These are phyloP conservation scores for Epichloe aotearoae DNA, from an alignment of 2,329 filamentous ascomycete genomes.

Conservation along the genomic window DNA sequence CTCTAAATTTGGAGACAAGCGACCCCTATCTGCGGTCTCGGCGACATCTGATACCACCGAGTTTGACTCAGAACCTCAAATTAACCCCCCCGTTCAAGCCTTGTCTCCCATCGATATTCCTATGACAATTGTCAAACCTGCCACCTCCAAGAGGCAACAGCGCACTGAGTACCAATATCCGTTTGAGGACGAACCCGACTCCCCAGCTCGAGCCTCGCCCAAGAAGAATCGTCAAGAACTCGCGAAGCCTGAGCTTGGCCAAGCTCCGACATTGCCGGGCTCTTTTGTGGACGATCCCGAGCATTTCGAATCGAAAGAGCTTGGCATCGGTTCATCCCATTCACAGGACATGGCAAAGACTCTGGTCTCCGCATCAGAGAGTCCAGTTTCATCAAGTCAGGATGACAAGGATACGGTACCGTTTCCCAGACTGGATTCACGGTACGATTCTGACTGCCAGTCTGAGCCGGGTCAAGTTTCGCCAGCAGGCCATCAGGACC, in stretches of 20 bases:
- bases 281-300: neutral
- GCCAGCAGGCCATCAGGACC: slow-evolving; percentile 11
- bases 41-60: slow-evolving; percentile 49
- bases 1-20: slow-evolving; percentile 28
- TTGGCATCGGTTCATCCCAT: slow-evolving; percentile 8
- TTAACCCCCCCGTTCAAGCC: slow-evolving; percentile 32
- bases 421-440: slow-evolving; percentile 22
- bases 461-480: slow-evolving; percentile 20
- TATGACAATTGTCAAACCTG: slow-evolving; percentile 15
- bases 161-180: slow-evolving; percentile 36
- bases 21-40: slow-evolving; percentile 46
- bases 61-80: slow-evolving; percentile 61
- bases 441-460: slow-evolving; percentile 26
- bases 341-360: slow-evolving; percentile 33
- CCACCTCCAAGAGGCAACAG: slow-evolving; percentile 17
- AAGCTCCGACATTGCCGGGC: neutral
- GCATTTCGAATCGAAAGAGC: neutral
- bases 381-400: slow-evolving; percentile 5
- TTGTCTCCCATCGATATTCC: slow-evolving; percentile 13
- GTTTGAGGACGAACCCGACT: slow-evolving; percentile 31
- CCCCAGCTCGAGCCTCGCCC: neutral
- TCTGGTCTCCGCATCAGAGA: slow-evolving; percentile 30
- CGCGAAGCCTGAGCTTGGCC: neutral
- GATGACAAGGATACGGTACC: slow-evolving; percentile 13
- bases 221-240: neutral